Evolutionary conservation across 306 rosid genomes (phyloP).

Genomic region (Echinosophora koreensis): DNA sequence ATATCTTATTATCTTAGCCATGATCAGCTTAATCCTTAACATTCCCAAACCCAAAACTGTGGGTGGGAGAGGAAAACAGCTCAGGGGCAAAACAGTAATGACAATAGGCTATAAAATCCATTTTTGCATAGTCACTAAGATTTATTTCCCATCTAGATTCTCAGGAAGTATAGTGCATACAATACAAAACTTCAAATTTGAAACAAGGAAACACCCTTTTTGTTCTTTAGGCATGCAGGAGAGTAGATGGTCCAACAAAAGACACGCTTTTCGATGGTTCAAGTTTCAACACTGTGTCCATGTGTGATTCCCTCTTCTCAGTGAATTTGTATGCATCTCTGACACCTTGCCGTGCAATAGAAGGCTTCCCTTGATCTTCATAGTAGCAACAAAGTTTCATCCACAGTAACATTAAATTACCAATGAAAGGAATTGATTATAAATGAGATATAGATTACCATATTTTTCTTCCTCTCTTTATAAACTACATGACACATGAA

Average conservation of each 20-base stretch:
- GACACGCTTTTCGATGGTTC: slow-evolving; percentile 59
- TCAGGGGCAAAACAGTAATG: not conserved
- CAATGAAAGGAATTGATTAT: slow-evolving; percentile 26
- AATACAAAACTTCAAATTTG: slow-evolving; percentile 40
- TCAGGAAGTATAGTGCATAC: not conserved
- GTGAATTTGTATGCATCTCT: slow-evolving; percentile 49
- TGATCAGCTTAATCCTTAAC: slow-evolving; percentile 18
- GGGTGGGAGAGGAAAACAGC: not conserved
- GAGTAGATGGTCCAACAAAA: slow-evolving; percentile 24
- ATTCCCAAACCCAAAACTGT: slow-evolving; percentile 7
- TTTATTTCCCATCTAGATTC: not conserved
- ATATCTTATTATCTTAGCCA: not conserved
- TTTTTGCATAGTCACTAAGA: not conserved
- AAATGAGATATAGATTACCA: slow-evolving; percentile 23
- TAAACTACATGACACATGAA: slow-evolving; percentile 26
- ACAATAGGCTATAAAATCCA: slow-evolving; percentile 13
- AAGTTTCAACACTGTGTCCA: slow-evolving; percentile 61
- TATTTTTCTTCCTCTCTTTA: slow-evolving; percentile 1
- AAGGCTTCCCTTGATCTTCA: slow-evolving; percentile 46
- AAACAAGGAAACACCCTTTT: slow-evolving; percentile 27
- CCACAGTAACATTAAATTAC: slow-evolving; percentile 6
- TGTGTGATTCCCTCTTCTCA: slow-evolving; percentile 49
- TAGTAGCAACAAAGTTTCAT: not conserved
- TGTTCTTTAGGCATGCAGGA: slow-evolving; percentile 20
- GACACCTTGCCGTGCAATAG: slow-evolving; percentile 46